phyloP scores from a whole-genome alignment of 768 basidiomycete species.

The Hysterangium stoloniferum region DNA sequence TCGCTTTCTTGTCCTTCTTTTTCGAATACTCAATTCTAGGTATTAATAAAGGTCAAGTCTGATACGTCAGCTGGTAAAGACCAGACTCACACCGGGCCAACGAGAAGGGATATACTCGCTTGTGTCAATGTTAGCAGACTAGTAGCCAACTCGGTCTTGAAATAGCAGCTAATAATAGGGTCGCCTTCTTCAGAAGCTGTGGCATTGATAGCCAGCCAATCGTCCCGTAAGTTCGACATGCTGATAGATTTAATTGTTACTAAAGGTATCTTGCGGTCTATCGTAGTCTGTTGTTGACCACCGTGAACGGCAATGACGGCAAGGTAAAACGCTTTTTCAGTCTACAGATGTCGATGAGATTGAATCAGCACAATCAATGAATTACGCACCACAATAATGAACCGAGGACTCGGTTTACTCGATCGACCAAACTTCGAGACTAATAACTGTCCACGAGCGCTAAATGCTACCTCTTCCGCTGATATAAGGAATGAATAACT shows the following conservation, averaged over 20 bases:
- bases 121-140: slow-evolving; percentile 77
- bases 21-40: slow-evolving; percentile 80
- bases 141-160: slow-evolving; percentile 92
- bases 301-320: slow-evolving; percentile 54
- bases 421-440: slow-evolving; percentile 82
- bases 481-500: slow-evolving; percentile 8
- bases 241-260: slow-evolving; percentile 81
- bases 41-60: slow-evolving; percentile 6
- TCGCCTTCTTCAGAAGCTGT: slow-evolving; percentile 87
- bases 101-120: slow-evolving; percentile 61
- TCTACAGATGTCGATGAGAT: slow-evolving; percentile 37
- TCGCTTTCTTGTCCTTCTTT: slow-evolving; percentile 93
- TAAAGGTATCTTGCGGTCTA: slow-evolving; percentile 87
- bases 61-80: slow-evolving; percentile 1
- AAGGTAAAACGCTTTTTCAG: slow-evolving; percentile 79
- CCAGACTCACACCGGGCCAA: slow-evolving; percentile 65
- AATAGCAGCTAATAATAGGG: slow-evolving; percentile 80
- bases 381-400: slow-evolving; percentile 72
- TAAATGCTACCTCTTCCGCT: slow-evolving; percentile 81
- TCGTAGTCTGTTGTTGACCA: slow-evolving; percentile 44
- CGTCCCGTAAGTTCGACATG: slow-evolving; percentile 86
- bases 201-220: slow-evolving; percentile 85
- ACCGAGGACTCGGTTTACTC: slow-evolving; percentile 87
- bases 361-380: too few relatives aligned
- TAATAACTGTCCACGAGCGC: slow-evolving; percentile 69